Base-by-base conservation (phyloP, 2,329 filamentous ascomycete species). In the Thielaviopsis populi region DNA sequence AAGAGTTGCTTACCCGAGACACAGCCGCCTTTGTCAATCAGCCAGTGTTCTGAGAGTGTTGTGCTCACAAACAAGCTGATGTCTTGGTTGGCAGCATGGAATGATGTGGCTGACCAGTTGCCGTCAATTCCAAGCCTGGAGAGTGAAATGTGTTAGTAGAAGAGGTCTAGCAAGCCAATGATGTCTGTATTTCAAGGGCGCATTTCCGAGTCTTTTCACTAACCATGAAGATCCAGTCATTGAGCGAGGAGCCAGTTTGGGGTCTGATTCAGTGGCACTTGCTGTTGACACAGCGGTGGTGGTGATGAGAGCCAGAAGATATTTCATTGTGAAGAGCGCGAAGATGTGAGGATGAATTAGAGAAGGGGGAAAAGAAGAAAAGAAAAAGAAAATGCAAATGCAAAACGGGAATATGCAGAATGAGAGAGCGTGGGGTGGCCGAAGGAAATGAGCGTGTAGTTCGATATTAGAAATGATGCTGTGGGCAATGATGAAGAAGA, bases 21-120 rank as follows among this genome's bases (percentile, higher is more conserved):
- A 68, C 83, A 87, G 64, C 83, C 84, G 65, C 78, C 76, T 1
- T 79, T 75, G 62, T 84, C 78, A 46, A 90, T 75, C 2, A 83
- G 79, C 86, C 86, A 89, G 53, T 86, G 83, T 72, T 89, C 86
- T 42, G 87, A 88, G 50, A 85, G 78, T 13, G 81, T 79, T 5
- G 86, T 90, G 69, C 85, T 89, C 61, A 85, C 78, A 13, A 78
- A 70, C 40, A 78, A 72, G 68, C 75, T 72, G 66, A 77, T 69
- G 10, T 75, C 63, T 15, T 70, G 69, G 7, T 73, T 75, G 61
- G 83, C 84, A 22, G 80, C 77, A 69, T 75, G 80, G 66, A 91
- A 76, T 13, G 76, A 77, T 68, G 89, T 83, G 6, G 85, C 82
- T 17, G 86, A 89, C 88, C 88, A 91, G 67, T 79, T 79, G 10